Evolutionary conservation across 176 grass and related monocot genomes (phyloP), one percentile per base, ranked within the genome.

Genomic region (Cenchrus americanus): DNA sequence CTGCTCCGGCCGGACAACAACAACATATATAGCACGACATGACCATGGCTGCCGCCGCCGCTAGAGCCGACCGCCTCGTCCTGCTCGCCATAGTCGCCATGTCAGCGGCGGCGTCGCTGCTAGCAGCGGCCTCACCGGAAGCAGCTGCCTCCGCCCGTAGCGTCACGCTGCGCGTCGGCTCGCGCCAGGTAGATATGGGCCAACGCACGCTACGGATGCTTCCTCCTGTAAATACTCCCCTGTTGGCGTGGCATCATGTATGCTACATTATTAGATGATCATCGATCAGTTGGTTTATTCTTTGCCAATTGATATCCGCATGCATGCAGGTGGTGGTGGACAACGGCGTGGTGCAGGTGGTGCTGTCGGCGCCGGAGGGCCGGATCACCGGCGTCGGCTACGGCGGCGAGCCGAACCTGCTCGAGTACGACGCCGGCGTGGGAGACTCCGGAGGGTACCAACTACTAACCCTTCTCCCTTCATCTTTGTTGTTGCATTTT

Each of bases 341-440:
- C 76, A 97, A 97, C 66, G 92, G 92, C 13, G 23, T 88, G 48
- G 73, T 97, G 61, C 80, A 89, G 87, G 75, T 97, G 51, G 50
- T 78, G 22, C 26, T 93, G 53, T 86, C 95, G 6, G 89, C 77
- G 19, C 92, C 88, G 8, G 58, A 64, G 44, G 95, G 92, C 40
- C 73, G 81, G 8, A 69, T 97, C 70, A 91, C 85, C 12, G 83
- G 86, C 52, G 47, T 97, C 64, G 57, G 44, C 8, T 94, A 92
- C 82, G 78, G 75, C 54, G 90, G 88, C 24, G 80, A 89, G 0
- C 37, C 55, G 5, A 97, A 94, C 78, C 14, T 94, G 10, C 72
- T 97, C 57, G 49, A 82, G 62, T 71, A 59, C 43, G 51, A 19
- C 32, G 6, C 19, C 7, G 26, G 42, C 13, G 34, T 15, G 0